Evolutionary conservation across 2,329 filamentous ascomycete species (phyloP), one percentile per base, ranked within the genome.

Genomic region (Neofusicoccum umdonicola): DNA sequence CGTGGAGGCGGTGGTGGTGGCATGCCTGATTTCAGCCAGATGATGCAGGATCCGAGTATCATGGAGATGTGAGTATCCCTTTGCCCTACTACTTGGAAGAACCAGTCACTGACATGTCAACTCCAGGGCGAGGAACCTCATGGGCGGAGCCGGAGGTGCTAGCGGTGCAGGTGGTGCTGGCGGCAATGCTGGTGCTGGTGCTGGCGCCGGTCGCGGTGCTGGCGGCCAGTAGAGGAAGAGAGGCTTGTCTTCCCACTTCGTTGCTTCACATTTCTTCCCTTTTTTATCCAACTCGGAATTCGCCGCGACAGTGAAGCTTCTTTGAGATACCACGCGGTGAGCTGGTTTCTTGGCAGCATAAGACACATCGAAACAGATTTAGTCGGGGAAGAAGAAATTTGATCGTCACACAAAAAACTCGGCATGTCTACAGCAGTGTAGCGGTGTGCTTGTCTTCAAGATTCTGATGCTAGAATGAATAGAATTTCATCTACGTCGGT

Each of bases 21-120:
- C 58, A 93, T 97, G 90, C 95, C 95, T 7, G 92, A 98, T 78
- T 82, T 98, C 73, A 84, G 85, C 64, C 84, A 85, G 69, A 81
- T 99, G 78, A 97, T 99, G 95, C 90, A 88, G 68, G 95, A 99
- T 76, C 95, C 95, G 54, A 90, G 81, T 76, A 90, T 99, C 78
- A 92, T 92, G 50, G 92, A 97, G 65, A 93, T 98, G 93, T 96
- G 80, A 91, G 91, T 87, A 27, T 15, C 13, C 35, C 19, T n/a
- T 15, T 37, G 5, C 1, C 27, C 27, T 7, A 7, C 27, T 2
- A 31, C 5, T 31, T 31, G 6, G 27, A 31, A 31, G 5, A 31
- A 5, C 27, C 27, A 31, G 27, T 31, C 27, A 31, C 27, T 35
- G 12, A 60, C 27, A 17, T 9, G 7, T 27, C 39, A 41, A 44